These are phyloP conservation scores for Gleditsia sinensis DNA, from an alignment of 306 rosid species.

Conservation along the genomic window DNA sequence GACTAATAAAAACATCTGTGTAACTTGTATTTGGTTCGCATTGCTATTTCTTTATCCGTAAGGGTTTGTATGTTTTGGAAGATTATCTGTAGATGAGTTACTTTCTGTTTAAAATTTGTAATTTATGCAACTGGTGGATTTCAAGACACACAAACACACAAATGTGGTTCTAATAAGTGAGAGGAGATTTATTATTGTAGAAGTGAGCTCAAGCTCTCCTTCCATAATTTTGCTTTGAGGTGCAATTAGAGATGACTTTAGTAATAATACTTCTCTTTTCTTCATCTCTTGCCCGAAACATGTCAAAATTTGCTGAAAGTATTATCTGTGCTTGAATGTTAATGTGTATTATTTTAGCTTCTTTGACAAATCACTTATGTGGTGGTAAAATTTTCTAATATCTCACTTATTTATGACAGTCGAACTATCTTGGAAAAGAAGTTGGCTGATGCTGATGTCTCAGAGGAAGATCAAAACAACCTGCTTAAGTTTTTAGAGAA, in stretches of 20 bases:
- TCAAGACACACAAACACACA: no score
- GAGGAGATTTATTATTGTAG: no score
- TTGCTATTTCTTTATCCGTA: not conserved
- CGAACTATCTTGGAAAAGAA: conserved; percentile 85
- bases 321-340: conserved; percentile 25
- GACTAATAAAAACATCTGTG: not conserved
- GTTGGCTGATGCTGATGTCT: conserved; percentile 98
- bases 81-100: conserved; percentile 8
- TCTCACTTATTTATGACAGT: conserved; percentile 47
- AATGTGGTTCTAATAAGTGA: no score
- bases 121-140: not conserved
- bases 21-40: not conserved
- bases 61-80: conserved; percentile 15
- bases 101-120: no score
- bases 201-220: no score
- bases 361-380: not conserved
- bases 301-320: conserved; percentile 27
- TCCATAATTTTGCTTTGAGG: conserved; percentile 9
- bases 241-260: not conserved
- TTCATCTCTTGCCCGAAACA: conserved; percentile 12
- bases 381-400: conserved; percentile 2
- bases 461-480: conserved; percentile 97
- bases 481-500: conserved; percentile 88
- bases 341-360: conserved; percentile 17
- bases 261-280: not conserved